Percentiles rank a stretch among this genome's conserved stretches.
These are phyloP conservation scores for Microstegium vimineum DNA, from an alignment of 176 grass and related monocot species.

Conservation along the genomic window DNA sequence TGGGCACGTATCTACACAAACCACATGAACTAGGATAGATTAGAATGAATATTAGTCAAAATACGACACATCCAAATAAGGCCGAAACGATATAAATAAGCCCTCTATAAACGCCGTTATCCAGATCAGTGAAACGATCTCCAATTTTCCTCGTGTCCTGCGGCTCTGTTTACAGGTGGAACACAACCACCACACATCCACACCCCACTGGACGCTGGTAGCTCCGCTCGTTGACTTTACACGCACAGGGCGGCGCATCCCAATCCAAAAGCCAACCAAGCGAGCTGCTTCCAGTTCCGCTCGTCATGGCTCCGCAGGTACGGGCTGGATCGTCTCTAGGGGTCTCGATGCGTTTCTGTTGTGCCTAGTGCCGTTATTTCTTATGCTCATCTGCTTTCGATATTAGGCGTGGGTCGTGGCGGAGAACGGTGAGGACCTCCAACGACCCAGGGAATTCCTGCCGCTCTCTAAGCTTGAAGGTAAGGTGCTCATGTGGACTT, in stretches of 20 bases:
- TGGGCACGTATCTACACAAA: too few species aligned
- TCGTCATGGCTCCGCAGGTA: constrained; percentile 32
- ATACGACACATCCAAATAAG: too few species aligned
- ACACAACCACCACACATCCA: not conserved
- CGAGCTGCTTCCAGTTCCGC: not conserved
- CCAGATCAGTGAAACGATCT: not conserved
- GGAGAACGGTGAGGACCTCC: constrained; percentile 57
- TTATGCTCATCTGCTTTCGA: not conserved
- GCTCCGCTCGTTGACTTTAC: not conserved
- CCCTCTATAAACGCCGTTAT: too few species aligned
- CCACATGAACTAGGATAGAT: too few species aligned
- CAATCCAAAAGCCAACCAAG: not conserved
- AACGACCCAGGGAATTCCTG: constrained; percentile 43
- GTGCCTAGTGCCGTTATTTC: not conserved
- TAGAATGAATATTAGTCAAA: too few species aligned
- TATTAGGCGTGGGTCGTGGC: constrained; percentile 70
- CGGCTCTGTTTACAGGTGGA: not conserved
- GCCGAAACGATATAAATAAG: too few species aligned
- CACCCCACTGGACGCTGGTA: not conserved
- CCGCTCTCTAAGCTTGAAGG: constrained; percentile 71
- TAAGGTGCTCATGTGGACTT: constrained; percentile 41
- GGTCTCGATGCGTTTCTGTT: not conserved
- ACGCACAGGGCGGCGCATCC: not conserved
- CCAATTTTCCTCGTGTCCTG: not conserved
- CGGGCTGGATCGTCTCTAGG: not conserved